Conservation (phyloP, 176 grass and related monocot genomes). For the Aegilops speltoides region DNA sequence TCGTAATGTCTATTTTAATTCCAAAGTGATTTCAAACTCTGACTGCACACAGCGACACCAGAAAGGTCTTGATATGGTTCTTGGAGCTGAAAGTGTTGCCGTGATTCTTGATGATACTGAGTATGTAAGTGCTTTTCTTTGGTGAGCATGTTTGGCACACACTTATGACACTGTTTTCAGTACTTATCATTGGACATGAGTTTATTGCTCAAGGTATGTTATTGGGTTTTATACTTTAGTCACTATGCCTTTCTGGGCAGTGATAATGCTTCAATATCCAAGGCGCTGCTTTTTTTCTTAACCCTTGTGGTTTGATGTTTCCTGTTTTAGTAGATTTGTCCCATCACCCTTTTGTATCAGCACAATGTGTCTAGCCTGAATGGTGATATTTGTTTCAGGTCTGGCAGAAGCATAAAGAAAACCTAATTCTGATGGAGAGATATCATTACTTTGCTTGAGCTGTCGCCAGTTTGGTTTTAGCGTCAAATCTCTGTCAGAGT, state of each 20-base stretch:
- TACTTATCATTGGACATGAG: background rate
- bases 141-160: conserved; percentile 8
- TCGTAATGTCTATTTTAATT: conserved; percentile 72
- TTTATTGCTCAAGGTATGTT: conserved; percentile 5
- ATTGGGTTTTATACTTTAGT: background rate
- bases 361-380: conserved; percentile 3
- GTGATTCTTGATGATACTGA: conserved; percentile 98
- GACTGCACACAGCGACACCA: conserved; percentile 83
- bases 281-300: background rate
- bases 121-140: conserved; percentile 54
- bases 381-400: conserved; percentile 44
- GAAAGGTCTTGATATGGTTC: conserved; percentile 94
- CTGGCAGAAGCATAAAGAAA: conserved; percentile 92
- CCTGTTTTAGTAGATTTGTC: conserved; percentile 4
- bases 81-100: conserved; percentile 79
- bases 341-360: conserved; percentile 10
- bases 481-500: conserved; percentile 68
- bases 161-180: conserved; percentile 17
- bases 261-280: background rate
- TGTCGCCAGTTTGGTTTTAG: conserved; percentile 60
- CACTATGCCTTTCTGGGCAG: background rate
- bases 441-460: conserved; percentile 96
- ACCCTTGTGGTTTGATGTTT: background rate
- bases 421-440: conserved; percentile 93
- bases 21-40: conserved; percentile 87